Evolutionary conservation across 176 grass and related monocot species (phyloP).

Genomic region (Oryza glaberrima): DNA sequence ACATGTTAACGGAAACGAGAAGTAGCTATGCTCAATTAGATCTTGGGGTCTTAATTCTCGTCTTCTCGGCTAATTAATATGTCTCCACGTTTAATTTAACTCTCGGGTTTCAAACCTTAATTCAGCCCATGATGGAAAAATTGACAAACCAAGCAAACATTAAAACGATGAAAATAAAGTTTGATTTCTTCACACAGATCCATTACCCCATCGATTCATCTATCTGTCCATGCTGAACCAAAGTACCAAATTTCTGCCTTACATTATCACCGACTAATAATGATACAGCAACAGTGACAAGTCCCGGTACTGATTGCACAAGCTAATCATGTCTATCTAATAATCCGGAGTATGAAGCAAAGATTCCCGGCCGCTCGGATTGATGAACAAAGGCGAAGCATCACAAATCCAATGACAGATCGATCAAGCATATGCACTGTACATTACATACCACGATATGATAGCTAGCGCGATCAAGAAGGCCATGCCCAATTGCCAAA

Average conservation of each 20-base stretch:
- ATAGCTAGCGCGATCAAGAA: no score
- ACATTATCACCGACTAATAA: neutral
- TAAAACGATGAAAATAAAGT: neutral
- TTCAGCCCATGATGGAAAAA: no score
- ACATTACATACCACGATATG: no score
- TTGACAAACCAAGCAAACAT: no score
- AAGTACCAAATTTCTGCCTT: neutral
- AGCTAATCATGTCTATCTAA: neutral
- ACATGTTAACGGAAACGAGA: no score
- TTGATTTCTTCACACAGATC: neutral
- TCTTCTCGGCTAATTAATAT: no score
- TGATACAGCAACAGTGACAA: neutral
- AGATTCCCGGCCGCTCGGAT: neutral
- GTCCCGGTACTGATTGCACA: neutral
- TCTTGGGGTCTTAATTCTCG: no score
- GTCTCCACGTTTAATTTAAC: no score
- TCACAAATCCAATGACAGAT: neutral
- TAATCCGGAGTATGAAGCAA: neutral
- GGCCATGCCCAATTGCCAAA: neutral
- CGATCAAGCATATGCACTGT: no score
- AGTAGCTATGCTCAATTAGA: no score
- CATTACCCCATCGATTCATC: no score
- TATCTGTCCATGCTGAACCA: neutral
- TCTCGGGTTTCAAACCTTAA: no score
- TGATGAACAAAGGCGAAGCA: neutral